These are phyloP conservation scores for Apiospora marii DNA, from an alignment of 2,329 filamentous ascomycete genomes.

Conservation along the genomic window DNA sequence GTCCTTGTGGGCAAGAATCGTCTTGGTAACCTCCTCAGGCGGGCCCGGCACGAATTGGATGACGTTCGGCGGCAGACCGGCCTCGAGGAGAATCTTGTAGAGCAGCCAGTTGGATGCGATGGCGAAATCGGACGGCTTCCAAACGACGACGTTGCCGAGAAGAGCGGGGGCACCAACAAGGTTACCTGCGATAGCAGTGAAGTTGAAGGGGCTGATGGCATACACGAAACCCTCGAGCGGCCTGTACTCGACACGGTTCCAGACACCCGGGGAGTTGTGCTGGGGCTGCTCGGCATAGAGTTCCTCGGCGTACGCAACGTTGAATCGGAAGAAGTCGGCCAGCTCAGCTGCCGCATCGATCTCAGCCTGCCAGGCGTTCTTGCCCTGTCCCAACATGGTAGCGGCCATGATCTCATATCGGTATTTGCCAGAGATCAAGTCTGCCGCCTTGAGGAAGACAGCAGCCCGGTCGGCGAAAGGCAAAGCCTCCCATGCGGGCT, in stretches of 20 bases:
- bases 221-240: constrained; percentile 96
- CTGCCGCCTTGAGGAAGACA: constrained; percentile 94
- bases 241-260: constrained; percentile 91
- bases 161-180: constrained; percentile 83
- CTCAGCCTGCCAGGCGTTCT: constrained; percentile 99
- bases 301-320: constrained; percentile 92
- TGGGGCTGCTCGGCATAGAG: constrained; percentile 86
- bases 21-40: constrained; percentile 82
- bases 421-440: constrained; percentile 90
- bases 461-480: constrained; percentile 92
- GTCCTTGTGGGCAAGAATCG: constrained; percentile 77
- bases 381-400: constrained; percentile 95
- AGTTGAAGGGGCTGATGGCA: constrained; percentile 94
- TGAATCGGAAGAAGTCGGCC: constrained; percentile 92
- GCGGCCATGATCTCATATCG: constrained; percentile 96
- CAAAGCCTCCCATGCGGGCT: constrained; percentile 83
- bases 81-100: constrained; percentile 89
- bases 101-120: constrained; percentile 92
- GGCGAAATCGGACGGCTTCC: constrained; percentile 93
- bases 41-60: constrained; percentile 95
- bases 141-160: constrained; percentile 93
- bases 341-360: constrained; percentile 95
- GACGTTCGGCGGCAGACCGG: constrained; percentile 86
- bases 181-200: constrained; percentile 93
- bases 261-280: constrained; percentile 83